Percentiles rank a stretch among this genome's conserved stretches.
phyloP scores from a whole-genome alignment of 176 grass and related monocot species.

The Pontederia crassipes region DNA sequence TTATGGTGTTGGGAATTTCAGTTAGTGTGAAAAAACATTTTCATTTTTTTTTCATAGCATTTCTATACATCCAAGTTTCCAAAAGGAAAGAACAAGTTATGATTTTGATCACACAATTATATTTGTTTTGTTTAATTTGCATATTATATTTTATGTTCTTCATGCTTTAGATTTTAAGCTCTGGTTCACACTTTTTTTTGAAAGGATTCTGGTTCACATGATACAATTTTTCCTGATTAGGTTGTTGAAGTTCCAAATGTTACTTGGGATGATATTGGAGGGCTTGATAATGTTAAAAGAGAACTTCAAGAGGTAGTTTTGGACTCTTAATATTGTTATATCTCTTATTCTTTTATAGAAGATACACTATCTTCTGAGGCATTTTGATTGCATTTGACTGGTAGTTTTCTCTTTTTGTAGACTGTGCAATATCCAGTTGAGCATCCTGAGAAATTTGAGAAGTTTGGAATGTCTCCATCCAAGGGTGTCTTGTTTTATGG shows the following conservation, averaged over 20 bases:
- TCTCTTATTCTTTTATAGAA: neutral
- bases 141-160: neutral
- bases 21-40: neutral
- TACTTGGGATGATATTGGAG: slow-evolving; percentile 8
- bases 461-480: slow-evolving; percentile 18
- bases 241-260: slow-evolving; percentile 10
- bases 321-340: neutral
- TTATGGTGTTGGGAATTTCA: neutral
- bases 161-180: neutral
- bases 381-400: neutral
- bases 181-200: neutral
- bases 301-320: slow-evolving; percentile 3
- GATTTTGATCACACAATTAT: neutral
- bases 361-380: neutral
- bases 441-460: slow-evolving; percentile 13
- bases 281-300: slow-evolving; percentile 4
- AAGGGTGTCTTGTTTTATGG: slow-evolving; percentile 19
- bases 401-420: neutral
- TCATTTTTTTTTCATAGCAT: neutral
- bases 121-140: neutral
- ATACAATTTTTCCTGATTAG: neutral
- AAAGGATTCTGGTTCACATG: neutral
- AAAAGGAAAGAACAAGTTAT: neutral
- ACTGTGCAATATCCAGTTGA: neutral
- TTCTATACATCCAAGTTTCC: neutral